A percentile compares a stretch with the other conserved stretches of the same genome.
phyloP scores from a whole-genome alignment of 257 asterid species.

The Rhazya stricta region DNA sequence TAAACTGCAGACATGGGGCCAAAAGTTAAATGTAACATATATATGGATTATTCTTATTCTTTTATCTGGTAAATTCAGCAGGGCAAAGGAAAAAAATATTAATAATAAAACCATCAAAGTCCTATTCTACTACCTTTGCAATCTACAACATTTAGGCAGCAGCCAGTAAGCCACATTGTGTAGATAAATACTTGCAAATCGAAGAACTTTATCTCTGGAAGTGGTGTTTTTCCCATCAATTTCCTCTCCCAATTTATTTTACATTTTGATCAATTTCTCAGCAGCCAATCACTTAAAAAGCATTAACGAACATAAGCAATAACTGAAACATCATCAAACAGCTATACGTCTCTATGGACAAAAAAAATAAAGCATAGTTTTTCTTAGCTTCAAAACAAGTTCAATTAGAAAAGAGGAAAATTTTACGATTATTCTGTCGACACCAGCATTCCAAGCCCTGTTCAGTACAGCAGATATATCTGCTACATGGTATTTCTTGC shows the following conservation, averaged over 20 bases:
- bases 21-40: neutral
- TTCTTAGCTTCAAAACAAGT: neutral
- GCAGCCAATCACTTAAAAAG: neutral
- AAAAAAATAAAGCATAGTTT: neutral
- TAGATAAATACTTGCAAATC: neutral
- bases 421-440: conserved; percentile 75
- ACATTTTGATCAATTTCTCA: neutral
- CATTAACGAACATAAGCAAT: neutral
- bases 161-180: neutral
- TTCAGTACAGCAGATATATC: conserved; percentile 74
- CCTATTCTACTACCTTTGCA: neutral
- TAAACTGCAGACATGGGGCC: neutral
- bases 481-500: conserved; percentile 74
- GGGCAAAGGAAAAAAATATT: neutral
- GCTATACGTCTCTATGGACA: neutral
- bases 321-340: neutral
- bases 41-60: neutral
- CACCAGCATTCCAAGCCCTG: conserved; percentile 97
- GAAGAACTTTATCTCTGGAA: neutral
- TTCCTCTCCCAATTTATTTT: neutral
- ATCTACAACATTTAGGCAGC: neutral
- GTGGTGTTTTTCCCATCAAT: neutral
- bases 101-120: neutral
- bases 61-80: neutral
- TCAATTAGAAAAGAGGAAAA: conserved; percentile 6